Percentiles rank a stretch among this genome's conserved stretches.
phyloP scores from a whole-genome alignment of 176 grass and related monocot genomes.

The Phyllostachys edulis region DNA sequence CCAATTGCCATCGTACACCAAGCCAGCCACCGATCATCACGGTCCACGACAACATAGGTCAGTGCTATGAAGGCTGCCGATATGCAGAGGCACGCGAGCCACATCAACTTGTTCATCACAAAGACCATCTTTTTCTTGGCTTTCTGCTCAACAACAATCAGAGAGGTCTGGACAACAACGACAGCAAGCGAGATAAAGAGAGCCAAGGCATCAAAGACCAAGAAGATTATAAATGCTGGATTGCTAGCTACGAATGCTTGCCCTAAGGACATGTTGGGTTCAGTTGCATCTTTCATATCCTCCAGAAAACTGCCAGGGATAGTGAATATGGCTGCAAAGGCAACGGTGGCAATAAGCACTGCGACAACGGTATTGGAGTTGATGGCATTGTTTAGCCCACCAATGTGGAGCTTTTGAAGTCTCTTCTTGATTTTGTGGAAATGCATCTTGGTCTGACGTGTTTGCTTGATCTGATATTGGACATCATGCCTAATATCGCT shows the following conservation, averaged over 20 bases:
- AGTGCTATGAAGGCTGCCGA: slow-evolving; percentile 85
- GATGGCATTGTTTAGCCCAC: slow-evolving; percentile 91
- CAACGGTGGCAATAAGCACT: slow-evolving; percentile 92
- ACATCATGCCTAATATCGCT: slow-evolving; percentile 92
- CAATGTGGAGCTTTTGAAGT: slow-evolving; percentile 86
- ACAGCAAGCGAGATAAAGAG: slow-evolving; percentile 91
- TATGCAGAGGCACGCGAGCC: slow-evolving; percentile 87
- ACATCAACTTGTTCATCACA: slow-evolving; percentile 99
- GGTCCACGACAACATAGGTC: slow-evolving; percentile 81
- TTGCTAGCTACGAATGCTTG: slow-evolving; percentile 71
- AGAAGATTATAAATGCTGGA: slow-evolving; percentile 81
- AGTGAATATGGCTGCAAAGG: slow-evolving; percentile 94
- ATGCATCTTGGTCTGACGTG: slow-evolving; percentile 79
- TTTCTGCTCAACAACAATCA: slow-evolving; percentile 94
- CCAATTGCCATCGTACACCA: slow-evolving; percentile 95
- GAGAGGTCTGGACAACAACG: slow-evolving; percentile 80
- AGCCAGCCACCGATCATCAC: slow-evolving; percentile 66
- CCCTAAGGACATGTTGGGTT: slow-evolving; percentile 39
- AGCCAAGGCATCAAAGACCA: slow-evolving; percentile 82
- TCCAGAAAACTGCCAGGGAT: slow-evolving; percentile 73
- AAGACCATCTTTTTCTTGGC: slow-evolving; percentile 94
- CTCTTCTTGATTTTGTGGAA: slow-evolving; percentile 85
- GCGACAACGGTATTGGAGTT: slow-evolving; percentile 94
- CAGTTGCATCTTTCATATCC: not conserved
- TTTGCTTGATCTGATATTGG: slow-evolving; percentile 86